Conservation (phyloP, 2,329 filamentous ascomycete species). For the Grosmannia serpens region DNA sequence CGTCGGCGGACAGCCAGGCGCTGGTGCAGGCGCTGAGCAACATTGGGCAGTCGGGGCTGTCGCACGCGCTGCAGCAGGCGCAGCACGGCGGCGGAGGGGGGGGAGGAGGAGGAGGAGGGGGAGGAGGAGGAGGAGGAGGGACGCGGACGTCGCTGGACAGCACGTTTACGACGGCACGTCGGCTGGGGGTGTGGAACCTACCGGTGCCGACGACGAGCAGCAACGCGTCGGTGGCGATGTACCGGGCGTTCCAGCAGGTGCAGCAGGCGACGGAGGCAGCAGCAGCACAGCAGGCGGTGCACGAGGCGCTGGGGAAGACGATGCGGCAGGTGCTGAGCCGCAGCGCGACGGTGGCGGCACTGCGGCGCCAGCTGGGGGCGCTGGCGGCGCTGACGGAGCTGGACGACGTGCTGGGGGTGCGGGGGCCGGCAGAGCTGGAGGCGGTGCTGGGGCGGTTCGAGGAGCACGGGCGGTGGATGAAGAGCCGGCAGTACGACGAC, state of each 20-base stretch:
- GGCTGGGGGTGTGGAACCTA: conserved; percentile 85
- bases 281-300: conserved; percentile 44
- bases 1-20: conserved; percentile 50
- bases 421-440: conserved; percentile 47
- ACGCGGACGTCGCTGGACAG: conserved; percentile 52
- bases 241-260: conserved; percentile 70
- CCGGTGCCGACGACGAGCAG: conserved; percentile 54
- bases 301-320: conserved; percentile 49
- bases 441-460: conserved; percentile 53
- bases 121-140: conserved; percentile 27
- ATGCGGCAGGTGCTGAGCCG: conserved; percentile 44
- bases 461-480: conserved; percentile 65
- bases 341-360: conserved; percentile 35
- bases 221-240: conserved; percentile 57
- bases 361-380: conserved; percentile 46
- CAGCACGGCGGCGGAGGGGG: conserved; percentile 33
- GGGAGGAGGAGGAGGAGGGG: conserved; percentile 27
- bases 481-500: conserved; percentile 29
- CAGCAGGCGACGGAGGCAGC: conserved; percentile 50
- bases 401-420: conserved; percentile 59
- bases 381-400: conserved; percentile 70
- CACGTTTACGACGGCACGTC: conserved; percentile 68
- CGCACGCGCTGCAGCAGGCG: conserved; percentile 63
- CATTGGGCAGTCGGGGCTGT: conserved; percentile 76
- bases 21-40: conserved; percentile 67